phyloP scores from a whole-genome alignment of 2,329 filamentous ascomycete species.

The Ceratocystis lukuohia region DNA sequence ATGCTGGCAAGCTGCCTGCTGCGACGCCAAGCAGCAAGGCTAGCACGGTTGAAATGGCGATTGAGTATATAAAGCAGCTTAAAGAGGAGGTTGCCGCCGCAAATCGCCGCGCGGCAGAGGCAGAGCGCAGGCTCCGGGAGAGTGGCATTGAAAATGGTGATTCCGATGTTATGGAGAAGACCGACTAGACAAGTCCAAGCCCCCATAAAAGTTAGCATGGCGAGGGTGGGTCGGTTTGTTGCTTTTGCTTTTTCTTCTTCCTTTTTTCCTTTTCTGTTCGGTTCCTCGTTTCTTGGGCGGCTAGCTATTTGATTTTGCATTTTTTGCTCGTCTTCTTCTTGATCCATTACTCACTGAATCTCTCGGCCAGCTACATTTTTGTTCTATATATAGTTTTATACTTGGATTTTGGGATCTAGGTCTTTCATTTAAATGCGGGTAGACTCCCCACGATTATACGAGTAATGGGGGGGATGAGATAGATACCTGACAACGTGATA shows the following conservation, averaged over 20 bases:
- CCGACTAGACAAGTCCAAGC: neutral
- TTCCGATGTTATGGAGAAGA: slow-evolving; percentile 25
- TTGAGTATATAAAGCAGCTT: slow-evolving; percentile 82
- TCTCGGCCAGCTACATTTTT: neutral
- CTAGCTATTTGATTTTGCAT: neutral
- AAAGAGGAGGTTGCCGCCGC: slow-evolving; percentile 58
- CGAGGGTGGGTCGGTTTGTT: neutral
- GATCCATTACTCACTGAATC: neutral
- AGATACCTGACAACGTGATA: neutral
- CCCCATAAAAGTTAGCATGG: too few relatives aligned
- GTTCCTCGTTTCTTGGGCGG: neutral
- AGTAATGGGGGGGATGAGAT: neutral
- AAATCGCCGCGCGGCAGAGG: slow-evolving; percentile 47
- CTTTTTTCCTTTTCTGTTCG: neutral
- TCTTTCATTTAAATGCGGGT: neutral
- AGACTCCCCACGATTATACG: neutral
- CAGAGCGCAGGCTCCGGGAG: slow-evolving; percentile 45
- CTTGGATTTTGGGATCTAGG: neutral
- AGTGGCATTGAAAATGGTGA: slow-evolving; percentile 20
- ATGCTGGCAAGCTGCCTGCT: slow-evolving; percentile 27
- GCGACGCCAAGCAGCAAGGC: slow-evolving; percentile 71
- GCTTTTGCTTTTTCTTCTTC: neutral
- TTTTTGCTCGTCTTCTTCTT: neutral
- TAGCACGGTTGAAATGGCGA: slow-evolving; percentile 92
- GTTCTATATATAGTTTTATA: neutral